Percentiles rank a stretch among this genome's conserved stretches.
phyloP scores from a whole-genome alignment of 129 eudicot genomes.

The Dittrichia graveolens region DNA sequence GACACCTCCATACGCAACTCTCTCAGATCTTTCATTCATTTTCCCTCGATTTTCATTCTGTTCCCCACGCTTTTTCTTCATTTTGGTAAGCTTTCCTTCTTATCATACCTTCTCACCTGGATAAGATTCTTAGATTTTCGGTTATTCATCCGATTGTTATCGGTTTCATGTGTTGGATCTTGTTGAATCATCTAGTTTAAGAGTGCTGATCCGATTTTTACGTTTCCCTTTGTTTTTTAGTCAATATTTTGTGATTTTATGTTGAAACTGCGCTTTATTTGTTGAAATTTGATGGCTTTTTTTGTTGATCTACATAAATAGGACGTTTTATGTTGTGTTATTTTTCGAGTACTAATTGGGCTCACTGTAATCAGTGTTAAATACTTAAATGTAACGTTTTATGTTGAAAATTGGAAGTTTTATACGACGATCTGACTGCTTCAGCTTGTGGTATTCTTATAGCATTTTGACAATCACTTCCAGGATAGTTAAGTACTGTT shows the following conservation, averaged over 20 bases:
- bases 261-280: neutral
- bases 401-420: neutral
- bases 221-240: neutral
- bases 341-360: neutral
- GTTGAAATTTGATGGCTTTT: neutral
- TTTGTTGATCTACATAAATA: conserved; percentile 13
- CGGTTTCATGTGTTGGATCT: conserved; percentile 25
- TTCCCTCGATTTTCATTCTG: conserved; percentile 19
- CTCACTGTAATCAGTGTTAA: conserved; percentile 7
- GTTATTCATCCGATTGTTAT: neutral
- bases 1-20: conserved; percentile 33
- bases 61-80: conserved; percentile 34
- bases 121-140: conserved; percentile 6
- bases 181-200: conserved; percentile 5
- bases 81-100: conserved; percentile 24
- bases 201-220: neutral
- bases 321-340: neutral
- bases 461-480: neutral
- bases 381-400: neutral
- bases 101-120: conserved; percentile 10
- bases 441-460: neutral
- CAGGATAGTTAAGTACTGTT: neutral
- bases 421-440: conserved; percentile 8
- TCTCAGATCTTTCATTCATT: conserved; percentile 35
- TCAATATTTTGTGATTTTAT: conserved; percentile 1